phyloP scores from a whole-genome alignment of 352 stramenopile species.

The Elongisporangium anandrum region DNA sequence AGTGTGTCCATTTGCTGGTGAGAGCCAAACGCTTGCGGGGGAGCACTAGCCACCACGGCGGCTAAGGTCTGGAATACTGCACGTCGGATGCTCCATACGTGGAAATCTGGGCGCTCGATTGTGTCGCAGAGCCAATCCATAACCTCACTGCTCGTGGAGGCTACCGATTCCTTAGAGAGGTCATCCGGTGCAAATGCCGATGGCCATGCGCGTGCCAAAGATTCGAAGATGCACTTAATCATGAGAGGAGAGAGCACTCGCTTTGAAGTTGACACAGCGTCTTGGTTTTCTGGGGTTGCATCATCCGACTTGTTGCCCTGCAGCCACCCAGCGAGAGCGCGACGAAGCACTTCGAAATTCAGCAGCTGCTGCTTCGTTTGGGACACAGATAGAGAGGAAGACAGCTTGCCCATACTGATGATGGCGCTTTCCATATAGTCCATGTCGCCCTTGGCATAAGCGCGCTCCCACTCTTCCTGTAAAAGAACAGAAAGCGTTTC shows the following conservation, averaged over 20 bases:
- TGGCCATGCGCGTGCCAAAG: conserved; percentile 48
- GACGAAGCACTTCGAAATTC: conserved; percentile 31
- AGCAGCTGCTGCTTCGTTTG: conserved; percentile 21
- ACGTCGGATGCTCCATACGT: conserved; percentile 67
- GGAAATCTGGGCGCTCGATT: conserved; percentile 27
- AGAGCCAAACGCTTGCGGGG: conserved; percentile 13
- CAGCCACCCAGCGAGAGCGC: conserved; percentile 35
- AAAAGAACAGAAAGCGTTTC: conserved; percentile 33
- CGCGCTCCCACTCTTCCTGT: conserved; percentile 53
- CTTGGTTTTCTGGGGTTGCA: conserved; percentile 2
- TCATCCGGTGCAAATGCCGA: background rate
- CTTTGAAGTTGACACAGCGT: conserved; percentile 1
- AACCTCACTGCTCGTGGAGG: conserved; percentile 16
- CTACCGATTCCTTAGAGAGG: background rate
- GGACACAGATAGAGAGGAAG: conserved; percentile 21
- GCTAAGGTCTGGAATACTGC: conserved; percentile 42
- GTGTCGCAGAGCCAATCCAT: conserved; percentile 50
- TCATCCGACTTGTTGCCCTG: background rate
- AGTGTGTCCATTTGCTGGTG: conserved; percentile 26
- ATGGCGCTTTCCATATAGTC: conserved; percentile 71
- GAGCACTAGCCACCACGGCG: conserved; percentile 27
- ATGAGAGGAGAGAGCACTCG: conserved; percentile 47
- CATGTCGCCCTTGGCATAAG: conserved; percentile 57
- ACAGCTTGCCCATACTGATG: conserved; percentile 42
- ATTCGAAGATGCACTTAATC: conserved; percentile 72